Evolutionary conservation across 192 early-diverging fungal genomes (phyloP).

Genomic region (Coemansia sp.): DNA sequence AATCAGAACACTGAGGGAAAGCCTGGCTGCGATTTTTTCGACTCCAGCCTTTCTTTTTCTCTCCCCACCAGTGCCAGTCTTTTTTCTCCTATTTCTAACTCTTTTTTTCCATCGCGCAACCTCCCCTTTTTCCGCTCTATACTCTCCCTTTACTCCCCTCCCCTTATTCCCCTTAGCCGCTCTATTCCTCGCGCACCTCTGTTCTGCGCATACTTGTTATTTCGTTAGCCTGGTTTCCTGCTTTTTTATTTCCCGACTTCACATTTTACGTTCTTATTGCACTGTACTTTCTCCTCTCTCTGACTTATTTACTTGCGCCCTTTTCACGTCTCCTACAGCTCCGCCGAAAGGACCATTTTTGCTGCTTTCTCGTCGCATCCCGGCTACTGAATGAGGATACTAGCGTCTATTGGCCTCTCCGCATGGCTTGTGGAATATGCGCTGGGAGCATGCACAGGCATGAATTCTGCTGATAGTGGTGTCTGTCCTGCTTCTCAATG

Average conservation of each 20-base stretch:
- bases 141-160: conserved; percentile 10
- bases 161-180: neutral
- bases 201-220: neutral
- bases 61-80: conserved; percentile 5
- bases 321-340: neutral
- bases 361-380: neutral
- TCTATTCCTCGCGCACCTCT: conserved; percentile 1
- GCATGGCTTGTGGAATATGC: conserved; percentile 37
- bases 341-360: neutral
- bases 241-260: neutral
- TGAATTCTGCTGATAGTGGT: conserved; percentile 42
- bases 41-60: conserved; percentile 5
- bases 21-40: neutral
- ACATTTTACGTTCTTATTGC: neutral
- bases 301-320: neutral
- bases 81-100: conserved; percentile 5
- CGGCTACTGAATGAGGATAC: conserved; percentile 17
- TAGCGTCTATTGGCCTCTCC: conserved; percentile 17
- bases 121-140: conserved; percentile 6
- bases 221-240: neutral
- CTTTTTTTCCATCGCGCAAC: conserved; percentile 11
- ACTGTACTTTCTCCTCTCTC: neutral
- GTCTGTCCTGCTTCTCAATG: conserved; percentile 34
- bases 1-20: neutral
- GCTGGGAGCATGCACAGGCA: conserved; percentile 53